Evolutionary conservation across 2,329 filamentous ascomycete genomes (phyloP).

Genomic region (Didymellaceae sp.): DNA sequence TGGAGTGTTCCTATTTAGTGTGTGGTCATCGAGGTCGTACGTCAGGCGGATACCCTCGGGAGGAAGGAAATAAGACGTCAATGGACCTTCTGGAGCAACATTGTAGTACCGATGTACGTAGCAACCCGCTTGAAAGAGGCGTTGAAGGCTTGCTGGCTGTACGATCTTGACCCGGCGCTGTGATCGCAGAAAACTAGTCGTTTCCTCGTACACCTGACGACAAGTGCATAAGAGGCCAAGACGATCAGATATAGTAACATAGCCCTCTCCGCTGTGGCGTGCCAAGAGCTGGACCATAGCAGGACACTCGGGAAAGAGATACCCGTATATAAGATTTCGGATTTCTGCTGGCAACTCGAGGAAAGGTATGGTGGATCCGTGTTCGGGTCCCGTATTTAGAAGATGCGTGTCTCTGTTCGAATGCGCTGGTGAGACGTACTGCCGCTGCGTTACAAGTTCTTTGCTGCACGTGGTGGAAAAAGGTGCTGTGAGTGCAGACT

Average conservation of each 20-base stretch:
- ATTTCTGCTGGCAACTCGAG: not conserved
- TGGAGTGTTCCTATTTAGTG: too few species aligned
- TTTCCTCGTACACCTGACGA: not conserved
- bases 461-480: too few species aligned
- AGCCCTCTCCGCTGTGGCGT: not conserved
- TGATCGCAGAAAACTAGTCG: not conserved
- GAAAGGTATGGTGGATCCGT: not conserved
- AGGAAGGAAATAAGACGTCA: too few species aligned
- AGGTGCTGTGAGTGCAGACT: too few species aligned
- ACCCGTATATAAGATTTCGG: not conserved
- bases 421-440: not conserved
- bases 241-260: not conserved
- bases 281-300: not conserved
- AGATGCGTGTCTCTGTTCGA: too few species aligned
- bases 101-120: too few species aligned
- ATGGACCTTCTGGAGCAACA: too few species aligned
- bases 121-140: too few species aligned
- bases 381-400: slow-evolving; percentile 4
- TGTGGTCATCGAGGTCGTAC: too few species aligned
- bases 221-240: not conserved
- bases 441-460: too few species aligned
- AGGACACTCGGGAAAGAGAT: not conserved
- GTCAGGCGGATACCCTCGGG: too few species aligned
- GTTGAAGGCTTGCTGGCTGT: not conserved
- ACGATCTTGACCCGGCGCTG: not conserved